Evolutionary conservation across 73 alveolate species (phyloP).

Genomic region (Tetrahymena malaccensis): DNA sequence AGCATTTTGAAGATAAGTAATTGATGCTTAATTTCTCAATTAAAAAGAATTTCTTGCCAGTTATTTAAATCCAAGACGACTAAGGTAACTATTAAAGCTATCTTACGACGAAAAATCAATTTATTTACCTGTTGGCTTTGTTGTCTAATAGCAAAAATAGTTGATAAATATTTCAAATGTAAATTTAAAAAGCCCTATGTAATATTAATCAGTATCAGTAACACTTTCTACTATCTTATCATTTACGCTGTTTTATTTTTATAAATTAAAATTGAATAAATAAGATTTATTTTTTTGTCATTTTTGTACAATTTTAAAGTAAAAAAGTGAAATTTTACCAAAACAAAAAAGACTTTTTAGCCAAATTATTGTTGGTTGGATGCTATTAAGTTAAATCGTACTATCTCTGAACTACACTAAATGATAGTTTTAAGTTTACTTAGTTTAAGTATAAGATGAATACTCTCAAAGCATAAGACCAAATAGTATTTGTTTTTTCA

Average conservation of each 20-base stretch:
- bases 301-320: too few species aligned
- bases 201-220: background rate
- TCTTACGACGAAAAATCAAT: background rate
- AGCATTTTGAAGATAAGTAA: background rate
- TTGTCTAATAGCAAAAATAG: background rate
- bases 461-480: background rate
- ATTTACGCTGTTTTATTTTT: background rate
- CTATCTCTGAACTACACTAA: background rate
- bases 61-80: background rate
- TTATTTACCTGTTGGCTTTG: background rate
- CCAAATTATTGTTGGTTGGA: background rate
- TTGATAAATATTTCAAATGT: background rate
- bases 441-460: background rate
- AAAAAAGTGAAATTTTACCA: background rate
- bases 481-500: background rate
- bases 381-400: background rate
- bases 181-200: background rate
- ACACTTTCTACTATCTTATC: background rate
- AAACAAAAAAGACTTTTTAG: background rate
- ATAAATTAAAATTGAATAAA: too few species aligned
- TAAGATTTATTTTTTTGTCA: background rate
- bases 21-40: background rate
- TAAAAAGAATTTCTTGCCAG: background rate
- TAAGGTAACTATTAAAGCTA: background rate
- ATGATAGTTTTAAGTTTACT: background rate